Evolutionary conservation across 441 rosid species (phyloP).

Genomic region (Adansonia rubrostipa): DNA sequence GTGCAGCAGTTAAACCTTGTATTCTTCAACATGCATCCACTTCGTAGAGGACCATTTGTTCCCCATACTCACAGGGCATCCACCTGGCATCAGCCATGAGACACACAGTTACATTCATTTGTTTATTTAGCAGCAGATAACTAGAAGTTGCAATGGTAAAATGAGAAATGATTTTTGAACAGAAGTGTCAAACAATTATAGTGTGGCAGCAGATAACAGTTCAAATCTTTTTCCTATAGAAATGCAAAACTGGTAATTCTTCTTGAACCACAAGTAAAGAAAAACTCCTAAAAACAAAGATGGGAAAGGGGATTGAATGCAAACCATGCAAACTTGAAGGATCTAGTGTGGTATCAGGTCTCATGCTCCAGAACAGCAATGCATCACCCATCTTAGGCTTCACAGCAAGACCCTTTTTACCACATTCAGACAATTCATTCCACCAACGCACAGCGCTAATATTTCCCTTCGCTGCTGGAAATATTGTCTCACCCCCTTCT

Average conservation of each 20-base stretch:
- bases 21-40: slow-evolving; percentile 61
- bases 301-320: slow-evolving; percentile 22
- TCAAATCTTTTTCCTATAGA: background rate
- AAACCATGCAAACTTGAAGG: slow-evolving; percentile 90
- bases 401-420: slow-evolving; percentile 72
- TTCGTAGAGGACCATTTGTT: slow-evolving; percentile 71
- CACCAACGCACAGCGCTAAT: slow-evolving; percentile 82
- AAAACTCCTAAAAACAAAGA: background rate
- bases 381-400: slow-evolving; percentile 97
- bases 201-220: background rate
- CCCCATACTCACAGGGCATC: slow-evolving; percentile 66
- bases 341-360: slow-evolving; percentile 77
- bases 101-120: slow-evolving; percentile 1
- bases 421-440: slow-evolving; percentile 85
- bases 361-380: slow-evolving; percentile 92
- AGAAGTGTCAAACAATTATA: background rate
- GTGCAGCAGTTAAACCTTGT: slow-evolving; percentile 35
- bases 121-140: background rate
- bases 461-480: slow-evolving; percentile 77
- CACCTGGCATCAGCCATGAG: slow-evolving; percentile 42
- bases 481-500: slow-evolving; percentile 98
- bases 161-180: background rate
- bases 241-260: slow-evolving; percentile 10
- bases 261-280: slow-evolving; percentile 4
- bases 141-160: background rate